Conservation (phyloP, 768 basidiomycete genomes). For the Mrakia gelida region DNA sequence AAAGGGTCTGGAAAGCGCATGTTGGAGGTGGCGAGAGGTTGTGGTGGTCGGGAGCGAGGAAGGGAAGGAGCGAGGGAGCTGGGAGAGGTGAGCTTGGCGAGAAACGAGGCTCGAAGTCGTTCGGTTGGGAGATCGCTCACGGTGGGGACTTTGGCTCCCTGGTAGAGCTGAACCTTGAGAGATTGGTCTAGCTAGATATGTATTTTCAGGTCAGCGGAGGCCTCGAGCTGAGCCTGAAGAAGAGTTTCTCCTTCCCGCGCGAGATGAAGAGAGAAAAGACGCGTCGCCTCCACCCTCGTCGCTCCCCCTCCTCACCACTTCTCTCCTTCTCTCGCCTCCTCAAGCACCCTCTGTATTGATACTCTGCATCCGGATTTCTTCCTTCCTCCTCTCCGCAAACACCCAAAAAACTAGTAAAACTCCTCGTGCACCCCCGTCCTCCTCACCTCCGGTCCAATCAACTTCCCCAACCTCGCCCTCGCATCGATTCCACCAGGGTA, state of each 20-base stretch:
- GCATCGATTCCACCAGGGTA: slow-evolving; percentile 32
- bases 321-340: neutral
- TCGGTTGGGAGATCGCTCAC: too few species aligned
- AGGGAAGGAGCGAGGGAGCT: too few species aligned
- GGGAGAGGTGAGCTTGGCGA: too few species aligned
- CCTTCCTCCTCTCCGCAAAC: neutral
- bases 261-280: neutral
- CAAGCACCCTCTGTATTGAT: too few species aligned
- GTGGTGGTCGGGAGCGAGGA: too few species aligned
- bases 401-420: slow-evolving; percentile 22
- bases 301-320: neutral
- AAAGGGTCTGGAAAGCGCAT: too few species aligned
- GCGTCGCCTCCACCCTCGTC: neutral
- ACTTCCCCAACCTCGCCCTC: slow-evolving; percentile 11
- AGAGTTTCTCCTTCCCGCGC: neutral
- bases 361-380: neutral
- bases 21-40: too few species aligned
- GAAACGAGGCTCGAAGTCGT: too few species aligned
- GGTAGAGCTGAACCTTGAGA: too few species aligned
- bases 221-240: neutral
- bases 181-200: too few species aligned
- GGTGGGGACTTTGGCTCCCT: too few species aligned
- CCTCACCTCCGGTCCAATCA: slow-evolving; percentile 17
- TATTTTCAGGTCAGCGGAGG: neutral
- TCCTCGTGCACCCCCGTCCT: slow-evolving; percentile 29